Percentiles rank a stretch among this genome's conserved stretches.
Conservation (phyloP, 1,284 basidiomycete species). For the Tilletia horrida region DNA sequence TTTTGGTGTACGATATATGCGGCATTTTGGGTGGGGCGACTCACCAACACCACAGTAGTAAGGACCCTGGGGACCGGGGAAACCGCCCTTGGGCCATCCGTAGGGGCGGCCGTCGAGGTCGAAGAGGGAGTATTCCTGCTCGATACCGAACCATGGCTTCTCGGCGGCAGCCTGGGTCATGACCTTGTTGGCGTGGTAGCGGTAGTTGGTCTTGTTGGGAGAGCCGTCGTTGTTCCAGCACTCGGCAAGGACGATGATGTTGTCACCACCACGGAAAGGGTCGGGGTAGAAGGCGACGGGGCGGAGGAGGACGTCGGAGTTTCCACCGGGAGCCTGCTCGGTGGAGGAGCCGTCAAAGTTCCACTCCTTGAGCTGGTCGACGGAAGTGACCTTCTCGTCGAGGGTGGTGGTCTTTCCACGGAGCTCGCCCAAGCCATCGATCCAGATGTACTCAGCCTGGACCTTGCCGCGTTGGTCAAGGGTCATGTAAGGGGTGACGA, state of each 20-base stretch:
- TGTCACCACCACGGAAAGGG: constrained; percentile 93
- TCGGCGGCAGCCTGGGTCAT: constrained; percentile 48
- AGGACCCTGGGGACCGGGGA: constrained; percentile 98
- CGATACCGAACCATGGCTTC: constrained; percentile 93
- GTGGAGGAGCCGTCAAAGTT: constrained; percentile 80
- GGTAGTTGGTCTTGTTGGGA: constrained; percentile 92
- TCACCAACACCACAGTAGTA: constrained; percentile 97
- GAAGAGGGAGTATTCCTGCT: constrained; percentile 99
- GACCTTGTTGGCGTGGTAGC: constrained; percentile 49
- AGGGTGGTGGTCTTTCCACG: constrained; percentile 62
- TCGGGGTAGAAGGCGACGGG: constrained; percentile 97
- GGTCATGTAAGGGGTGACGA: constrained; percentile 43
- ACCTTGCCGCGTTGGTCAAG: constrained; percentile 48
- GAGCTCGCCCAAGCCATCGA: constrained; percentile 59
- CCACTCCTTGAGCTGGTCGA: constrained; percentile 79
- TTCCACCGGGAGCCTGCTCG: constrained; percentile 70
- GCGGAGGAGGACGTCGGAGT: constrained; percentile 97
- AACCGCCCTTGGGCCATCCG: constrained; percentile 87
- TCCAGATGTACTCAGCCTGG: constrained; percentile 55
- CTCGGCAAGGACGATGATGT: constrained; percentile 64
- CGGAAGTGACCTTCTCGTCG: constrained; percentile 69
- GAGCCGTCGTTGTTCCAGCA: constrained; percentile 99
- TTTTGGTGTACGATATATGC: not conserved
- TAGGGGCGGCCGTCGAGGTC: constrained; percentile 85
- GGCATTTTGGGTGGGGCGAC: constrained; percentile 60